Percentiles rank a stretch among this genome's conserved stretches.
Evolutionary conservation across 805 yeast species (phyloP).

Genomic region (Pichia nanzhaoensis): DNA sequence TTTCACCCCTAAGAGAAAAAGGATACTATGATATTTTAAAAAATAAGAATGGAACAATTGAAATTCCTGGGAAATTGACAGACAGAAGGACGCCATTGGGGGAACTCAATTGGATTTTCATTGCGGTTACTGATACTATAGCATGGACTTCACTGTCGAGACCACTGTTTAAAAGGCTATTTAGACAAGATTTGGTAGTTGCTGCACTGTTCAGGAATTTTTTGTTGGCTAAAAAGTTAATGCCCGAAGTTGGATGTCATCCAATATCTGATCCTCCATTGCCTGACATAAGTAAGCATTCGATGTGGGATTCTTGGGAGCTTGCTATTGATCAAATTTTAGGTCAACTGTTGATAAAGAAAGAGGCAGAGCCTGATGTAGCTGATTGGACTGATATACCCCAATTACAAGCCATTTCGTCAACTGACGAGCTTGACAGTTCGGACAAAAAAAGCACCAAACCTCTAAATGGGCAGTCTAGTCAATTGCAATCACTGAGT

Average conservation of each 20-base stretch:
- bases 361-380: slow-evolving; percentile 20
- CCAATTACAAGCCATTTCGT: slow-evolving; percentile 20
- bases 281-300: slow-evolving; percentile 78
- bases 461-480: slow-evolving; percentile 7
- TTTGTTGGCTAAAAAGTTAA: slow-evolving; percentile 81
- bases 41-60: slow-evolving; percentile 48
- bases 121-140: slow-evolving; percentile 95
- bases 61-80: slow-evolving; percentile 83
- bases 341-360: slow-evolving; percentile 51
- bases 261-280: slow-evolving; percentile 91
- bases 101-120: slow-evolving; percentile 94
- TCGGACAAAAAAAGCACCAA: not conserved
- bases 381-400: slow-evolving; percentile 26
- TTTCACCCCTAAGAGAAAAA: slow-evolving; percentile 53
- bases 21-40: slow-evolving; percentile 44
- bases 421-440: slow-evolving; percentile 1
- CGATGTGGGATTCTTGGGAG: slow-evolving; percentile 99
- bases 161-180: slow-evolving; percentile 79
- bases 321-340: slow-evolving; percentile 92
- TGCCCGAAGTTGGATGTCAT: slow-evolving; percentile 90
- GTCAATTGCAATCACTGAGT: slow-evolving; percentile 8
- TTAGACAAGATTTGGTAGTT: slow-evolving; percentile 93
- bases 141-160: slow-evolving; percentile 94
- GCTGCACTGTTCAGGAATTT: slow-evolving; percentile 95
- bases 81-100: slow-evolving; percentile 95